Conservation (phyloP, 306 rosid genomes). For the Acmispon strigosus region DNA sequence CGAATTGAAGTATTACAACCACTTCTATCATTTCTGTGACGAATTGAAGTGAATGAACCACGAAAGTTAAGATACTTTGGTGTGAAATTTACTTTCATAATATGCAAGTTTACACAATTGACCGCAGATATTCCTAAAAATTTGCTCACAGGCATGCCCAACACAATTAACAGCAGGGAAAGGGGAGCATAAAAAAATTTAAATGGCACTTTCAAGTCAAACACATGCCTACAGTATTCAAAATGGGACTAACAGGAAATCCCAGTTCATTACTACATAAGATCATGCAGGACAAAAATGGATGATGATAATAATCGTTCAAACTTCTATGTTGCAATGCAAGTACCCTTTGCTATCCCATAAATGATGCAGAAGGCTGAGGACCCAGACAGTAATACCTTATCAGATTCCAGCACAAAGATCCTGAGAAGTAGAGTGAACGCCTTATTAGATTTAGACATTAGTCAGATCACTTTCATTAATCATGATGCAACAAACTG, state of each 20-base stretch:
- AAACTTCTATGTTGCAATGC: background rate
- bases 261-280: background rate
- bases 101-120: slow-evolving; percentile 16
- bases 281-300: slow-evolving; percentile 12
- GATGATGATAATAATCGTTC: background rate
- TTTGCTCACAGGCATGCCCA: slow-evolving; percentile 21
- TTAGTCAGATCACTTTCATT: background rate
- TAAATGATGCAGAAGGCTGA: slow-evolving; percentile 18
- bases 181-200: background rate
- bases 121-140: slow-evolving; percentile 2
- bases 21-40: too few relatives aligned
- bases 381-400: background rate
- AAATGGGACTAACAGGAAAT: slow-evolving; percentile 14
- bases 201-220: background rate
- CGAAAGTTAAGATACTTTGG: background rate
- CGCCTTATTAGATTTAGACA: slow-evolving; percentile 18
- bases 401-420: slow-evolving; percentile 5
- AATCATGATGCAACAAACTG: background rate
- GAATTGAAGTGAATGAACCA: background rate
- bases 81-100: background rate
- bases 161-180: background rate
- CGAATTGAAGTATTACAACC: too few relatives aligned
- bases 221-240: slow-evolving; percentile 1
- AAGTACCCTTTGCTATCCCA: background rate
- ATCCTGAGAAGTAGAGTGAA: slow-evolving; percentile 23